These are phyloP conservation scores for Niveomyces coronatus DNA, from an alignment of 2,329 filamentous ascomycete genomes.

Conservation along the genomic window DNA sequence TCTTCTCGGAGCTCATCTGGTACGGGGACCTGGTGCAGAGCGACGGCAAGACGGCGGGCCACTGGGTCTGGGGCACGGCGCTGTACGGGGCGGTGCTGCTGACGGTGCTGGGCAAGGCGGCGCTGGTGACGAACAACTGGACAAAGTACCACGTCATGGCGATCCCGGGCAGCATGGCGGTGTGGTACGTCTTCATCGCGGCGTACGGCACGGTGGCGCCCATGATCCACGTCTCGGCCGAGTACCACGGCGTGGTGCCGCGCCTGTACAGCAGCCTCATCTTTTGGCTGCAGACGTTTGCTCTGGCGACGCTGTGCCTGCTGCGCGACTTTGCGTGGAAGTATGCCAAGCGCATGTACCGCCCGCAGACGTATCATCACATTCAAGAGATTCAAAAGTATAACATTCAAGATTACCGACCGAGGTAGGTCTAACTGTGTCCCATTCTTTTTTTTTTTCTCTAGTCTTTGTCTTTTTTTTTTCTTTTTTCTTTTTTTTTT, in stretches of 20 bases:
- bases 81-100: constrained; percentile 89
- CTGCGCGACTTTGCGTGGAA: constrained; percentile 92
- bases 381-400: constrained; percentile 99
- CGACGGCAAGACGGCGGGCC: constrained; percentile 75
- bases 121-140: constrained; percentile 93
- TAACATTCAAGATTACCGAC: constrained; percentile 97
- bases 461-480: neutral
- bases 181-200: constrained; percentile 88
- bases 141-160: constrained; percentile 96
- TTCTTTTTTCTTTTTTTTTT: neutral
- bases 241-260: constrained; percentile 78
- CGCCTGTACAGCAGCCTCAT: constrained; percentile 68
- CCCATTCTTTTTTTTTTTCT: neutral
- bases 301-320: constrained; percentile 72
- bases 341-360: constrained; percentile 95
- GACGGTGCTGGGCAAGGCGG: constrained; percentile 90
- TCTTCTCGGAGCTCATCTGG: constrained; percentile 73
- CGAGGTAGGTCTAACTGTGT: constrained; percentile 50
- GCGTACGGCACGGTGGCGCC: constrained; percentile 81
- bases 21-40: constrained; percentile 65
- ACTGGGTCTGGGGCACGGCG: constrained; percentile 97
- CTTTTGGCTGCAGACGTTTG: constrained; percentile 86
- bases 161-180: constrained; percentile 82
- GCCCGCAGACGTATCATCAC: constrained; percentile 90
- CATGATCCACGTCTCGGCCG: constrained; percentile 66